These are phyloP conservation scores for Xylariales sp. DNA, from an alignment of 2,329 filamentous ascomycete species.

Conservation along the genomic window DNA sequence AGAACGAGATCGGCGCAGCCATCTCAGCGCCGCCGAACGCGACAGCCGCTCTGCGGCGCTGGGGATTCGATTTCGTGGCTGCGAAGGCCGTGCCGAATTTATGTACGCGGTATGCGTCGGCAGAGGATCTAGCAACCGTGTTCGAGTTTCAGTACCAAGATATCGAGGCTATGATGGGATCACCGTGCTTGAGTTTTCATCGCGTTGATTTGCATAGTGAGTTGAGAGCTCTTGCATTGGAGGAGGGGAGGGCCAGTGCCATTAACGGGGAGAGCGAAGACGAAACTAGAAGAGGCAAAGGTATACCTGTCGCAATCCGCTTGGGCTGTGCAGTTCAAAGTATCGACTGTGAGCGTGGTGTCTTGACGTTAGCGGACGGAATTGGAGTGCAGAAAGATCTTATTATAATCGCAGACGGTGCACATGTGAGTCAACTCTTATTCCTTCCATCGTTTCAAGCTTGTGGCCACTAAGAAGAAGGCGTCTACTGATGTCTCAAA, in stretches of 20 bases:
- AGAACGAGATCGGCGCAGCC: slow-evolving; percentile 56
- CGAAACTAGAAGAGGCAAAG: slow-evolving; percentile 27
- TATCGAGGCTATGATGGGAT: slow-evolving; percentile 42
- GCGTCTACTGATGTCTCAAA: slow-evolving; percentile 6
- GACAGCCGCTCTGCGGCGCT: slow-evolving; percentile 48
- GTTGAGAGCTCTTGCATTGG: slow-evolving; percentile 51
- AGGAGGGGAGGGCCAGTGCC: slow-evolving; percentile 42
- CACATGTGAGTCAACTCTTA: slow-evolving; percentile 46
- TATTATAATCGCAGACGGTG: slow-evolving; percentile 59
- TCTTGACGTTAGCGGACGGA: slow-evolving; percentile 58
- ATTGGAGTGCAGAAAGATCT: slow-evolving; percentile 51
- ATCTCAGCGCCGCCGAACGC: slow-evolving; percentile 55
- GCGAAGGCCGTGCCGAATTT: slow-evolving; percentile 42
- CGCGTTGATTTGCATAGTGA: slow-evolving; percentile 56
- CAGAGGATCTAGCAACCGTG: slow-evolving; percentile 25
- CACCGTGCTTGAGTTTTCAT: slow-evolving; percentile 53
- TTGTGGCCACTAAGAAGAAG: not conserved
- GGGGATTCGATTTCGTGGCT: slow-evolving; percentile 50
- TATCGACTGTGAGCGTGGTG: slow-evolving; percentile 72
- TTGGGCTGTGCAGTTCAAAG: slow-evolving; percentile 28
- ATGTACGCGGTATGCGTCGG: slow-evolving; percentile 38
- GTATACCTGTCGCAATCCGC: slow-evolving; percentile 20
- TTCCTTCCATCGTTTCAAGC: not conserved
- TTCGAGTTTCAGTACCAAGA: slow-evolving; percentile 29
- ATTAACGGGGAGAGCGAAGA: slow-evolving; percentile 22